Evolutionary conservation across 2,329 filamentous ascomycete genomes (phyloP), one percentile per base, ranked within the genome.

Genomic region (Aspergillus tubingensis): DNA sequence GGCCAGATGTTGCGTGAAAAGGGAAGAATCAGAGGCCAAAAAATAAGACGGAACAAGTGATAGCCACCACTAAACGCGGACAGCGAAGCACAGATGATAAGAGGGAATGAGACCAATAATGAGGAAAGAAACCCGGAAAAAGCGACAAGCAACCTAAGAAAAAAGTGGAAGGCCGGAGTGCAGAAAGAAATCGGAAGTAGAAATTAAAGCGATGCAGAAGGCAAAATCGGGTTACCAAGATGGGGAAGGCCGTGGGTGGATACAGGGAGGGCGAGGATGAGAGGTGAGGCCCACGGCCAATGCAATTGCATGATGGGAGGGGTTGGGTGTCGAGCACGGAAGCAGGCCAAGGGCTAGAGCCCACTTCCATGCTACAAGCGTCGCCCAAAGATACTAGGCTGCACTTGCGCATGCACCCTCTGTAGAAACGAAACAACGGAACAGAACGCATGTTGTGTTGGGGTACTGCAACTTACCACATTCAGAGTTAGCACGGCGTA

Each of bases 401-500:
- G 11, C 48, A 54, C 60, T 59, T 53, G 50, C 25, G n/a, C 19
- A 44, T 41, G 52, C 39, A 53, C 39, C 13, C 27, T 57, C 25
- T 48, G 51, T 36, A 54, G 47, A 58, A 56, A 50, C n/a, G 44
- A 58, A 56, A 50, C 17, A 47, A 48, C 30, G 48, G 17, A 38
- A 36, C 32, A 58, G 52, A 39, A 39, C 43, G 50, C 8, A 23
- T 48, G 48, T 43, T 54, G 50, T 19, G 50, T 19, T 39, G 17
- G 32, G 43, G 27, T 54, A 30, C 47, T 61, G 68, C 66, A 70
- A 81, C 88, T 78, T 85, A 96, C 92, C 86, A 91, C 89, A 72
- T 90, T 88, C 68, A 93, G 85, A 60, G 93, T 96, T 67, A 89
- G 82, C 63, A 93, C 83, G 43, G 94, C 92, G 72, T 94, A 94